These are phyloP conservation scores for Eimeria zaria DNA, from an alignment of 169 alveolate genomes.

Conservation along the genomic window DNA sequence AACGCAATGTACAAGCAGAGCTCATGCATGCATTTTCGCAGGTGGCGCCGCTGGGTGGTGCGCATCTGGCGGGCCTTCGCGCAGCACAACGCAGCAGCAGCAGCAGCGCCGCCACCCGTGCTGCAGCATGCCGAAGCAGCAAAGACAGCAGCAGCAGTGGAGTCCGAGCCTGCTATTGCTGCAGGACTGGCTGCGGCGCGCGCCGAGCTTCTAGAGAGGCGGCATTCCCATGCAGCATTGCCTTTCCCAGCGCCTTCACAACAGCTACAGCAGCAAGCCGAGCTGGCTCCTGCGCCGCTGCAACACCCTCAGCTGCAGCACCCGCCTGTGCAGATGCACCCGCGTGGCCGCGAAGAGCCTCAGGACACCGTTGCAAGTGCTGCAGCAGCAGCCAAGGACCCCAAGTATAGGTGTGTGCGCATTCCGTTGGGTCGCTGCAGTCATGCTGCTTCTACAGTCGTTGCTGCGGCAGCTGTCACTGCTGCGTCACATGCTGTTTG, in stretches of 20 bases:
- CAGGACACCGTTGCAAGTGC: constrained; percentile 35
- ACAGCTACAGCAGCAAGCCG: constrained; percentile 35
- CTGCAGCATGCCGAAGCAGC: constrained; percentile 68
- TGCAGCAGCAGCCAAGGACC: constrained; percentile 63
- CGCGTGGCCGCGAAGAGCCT: neutral
- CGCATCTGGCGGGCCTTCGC: constrained; percentile 73
- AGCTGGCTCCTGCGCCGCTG: neutral
- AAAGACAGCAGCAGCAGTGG: constrained; percentile 74
- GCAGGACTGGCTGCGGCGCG: constrained; percentile 69
- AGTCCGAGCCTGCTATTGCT: constrained; percentile 52
- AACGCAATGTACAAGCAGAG: neutral
- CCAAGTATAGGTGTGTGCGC: constrained; percentile 56
- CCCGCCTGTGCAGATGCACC: constrained; percentile 44
- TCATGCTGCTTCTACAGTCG: neutral
- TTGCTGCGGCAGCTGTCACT: constrained; percentile 31
- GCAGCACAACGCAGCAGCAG: constrained; percentile 74
- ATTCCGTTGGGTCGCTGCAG: neutral
- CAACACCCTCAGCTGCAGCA: constrained; percentile 65
- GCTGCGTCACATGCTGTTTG: neutral
- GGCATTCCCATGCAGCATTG: neutral
- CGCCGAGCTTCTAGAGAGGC: constrained; percentile 66
- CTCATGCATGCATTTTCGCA: neutral
- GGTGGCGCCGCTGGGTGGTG: constrained; percentile 77
- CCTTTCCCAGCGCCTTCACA: neutral
- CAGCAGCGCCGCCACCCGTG: constrained; percentile 75